Base-by-base conservation (phyloP, 2,329 filamentous ascomycete species). In the Falciphora oryzae region DNA sequence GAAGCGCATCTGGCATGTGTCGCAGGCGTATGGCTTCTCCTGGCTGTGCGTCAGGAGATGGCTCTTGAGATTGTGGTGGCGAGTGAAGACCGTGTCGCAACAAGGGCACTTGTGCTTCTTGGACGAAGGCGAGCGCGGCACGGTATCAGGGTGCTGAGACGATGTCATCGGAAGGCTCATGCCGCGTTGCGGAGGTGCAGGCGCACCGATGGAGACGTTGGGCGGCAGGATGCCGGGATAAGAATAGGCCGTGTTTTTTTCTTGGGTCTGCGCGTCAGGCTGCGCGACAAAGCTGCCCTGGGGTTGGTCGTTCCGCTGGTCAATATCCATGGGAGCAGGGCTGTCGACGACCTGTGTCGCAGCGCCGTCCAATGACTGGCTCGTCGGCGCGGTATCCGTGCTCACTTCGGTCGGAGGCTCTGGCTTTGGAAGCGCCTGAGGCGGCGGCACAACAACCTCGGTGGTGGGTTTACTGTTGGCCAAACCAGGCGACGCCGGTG, bases 41-140 rank as follows among this genome's bases (percentile, higher is more conserved):
- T 99, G 94, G 72, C 93, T 97, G 76, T 98, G 95, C 0, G 95
- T 98, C 74, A 99, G 85, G 65, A 99, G 84, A 78, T 99, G 95
- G 70, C 93, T 97, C 79, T 98, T 99, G 32, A 98, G 85, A 72
- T 99, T 98, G 75, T 98, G 95, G 74, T 98, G 95, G 59, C 95
- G 87, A 32, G 95, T 99, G 71, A 99, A 99, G 72, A 97, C 95
- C 6, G 95, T 97, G 56, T 92, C 87, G 81, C 95, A 99, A 75
- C 96, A 97, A 0, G 92, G 94, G 73, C 95, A 99, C 76, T 95
- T 96, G 79, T 99, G 94, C 73, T 95, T 94, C 79, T 97, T 97
- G 63, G 78, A 77, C 31, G 88, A 88, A 0, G 90, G 89, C 7
- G 92, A 92, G 70, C 87, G 85, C 61, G 88, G 87, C 64, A 80